phyloP scores from a whole-genome alignment of 768 basidiomycete species.

The Trametes cinnabarina region DNA sequence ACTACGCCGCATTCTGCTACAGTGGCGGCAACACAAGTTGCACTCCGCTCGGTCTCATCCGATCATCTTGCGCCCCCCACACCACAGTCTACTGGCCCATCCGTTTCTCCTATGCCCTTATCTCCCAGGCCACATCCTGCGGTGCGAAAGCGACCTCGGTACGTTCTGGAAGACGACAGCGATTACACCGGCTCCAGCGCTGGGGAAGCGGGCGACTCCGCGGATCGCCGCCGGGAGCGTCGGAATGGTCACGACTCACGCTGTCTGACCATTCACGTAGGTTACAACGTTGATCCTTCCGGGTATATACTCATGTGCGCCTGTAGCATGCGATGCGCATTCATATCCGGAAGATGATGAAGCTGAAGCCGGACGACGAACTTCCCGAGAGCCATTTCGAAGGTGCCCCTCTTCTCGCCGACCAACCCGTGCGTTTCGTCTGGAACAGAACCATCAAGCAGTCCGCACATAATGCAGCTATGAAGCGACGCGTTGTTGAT shows the following conservation, averaged over 20 bases:
- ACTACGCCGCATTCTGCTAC: background rate
- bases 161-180: slow-evolving; percentile 35
- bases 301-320: background rate
- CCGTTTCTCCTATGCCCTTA: slow-evolving; percentile 29
- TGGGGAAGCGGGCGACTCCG: slow-evolving; percentile 35
- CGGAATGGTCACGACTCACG: slow-evolving; percentile 61
- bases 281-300: slow-evolving; percentile 13
- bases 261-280: slow-evolving; percentile 66
- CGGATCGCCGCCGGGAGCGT: slow-evolving; percentile 40
- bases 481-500: slow-evolving; percentile 62
- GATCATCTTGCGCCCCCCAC: background rate
- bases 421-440: slow-evolving; percentile 69
- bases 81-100: slow-evolving; percentile 3
- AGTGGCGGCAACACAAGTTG: background rate
- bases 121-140: slow-evolving; percentile 34
- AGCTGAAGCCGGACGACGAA: slow-evolving; percentile 50
- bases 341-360: slow-evolving; percentile 63
- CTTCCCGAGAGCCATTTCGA: slow-evolving; percentile 65
- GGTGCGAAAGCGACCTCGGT: slow-evolving; percentile 30
- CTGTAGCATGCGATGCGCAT: slow-evolving; percentile 66
- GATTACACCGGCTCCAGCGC: slow-evolving; percentile 31
- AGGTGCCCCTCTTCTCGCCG: slow-evolving; percentile 41
- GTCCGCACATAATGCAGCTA: slow-evolving; percentile 68
- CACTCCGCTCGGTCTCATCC: background rate
- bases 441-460: slow-evolving; percentile 79